These are phyloP conservation scores for Aureobasidium sp. DNA, from an alignment of 2,329 filamentous ascomycete species.

Conservation along the genomic window DNA sequence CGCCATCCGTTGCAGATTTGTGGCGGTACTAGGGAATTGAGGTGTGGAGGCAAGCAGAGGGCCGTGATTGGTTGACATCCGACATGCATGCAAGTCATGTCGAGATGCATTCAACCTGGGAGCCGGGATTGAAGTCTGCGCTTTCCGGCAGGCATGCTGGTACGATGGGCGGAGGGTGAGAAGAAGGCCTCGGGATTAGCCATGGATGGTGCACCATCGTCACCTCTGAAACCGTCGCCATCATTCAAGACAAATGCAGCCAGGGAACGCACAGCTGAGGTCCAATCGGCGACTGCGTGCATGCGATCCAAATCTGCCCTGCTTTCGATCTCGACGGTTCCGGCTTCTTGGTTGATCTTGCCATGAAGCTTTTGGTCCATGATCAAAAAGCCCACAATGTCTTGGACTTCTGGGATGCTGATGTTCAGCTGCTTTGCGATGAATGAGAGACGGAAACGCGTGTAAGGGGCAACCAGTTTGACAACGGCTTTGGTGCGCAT, in stretches of 20 bases:
- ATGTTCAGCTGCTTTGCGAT: slow-evolving; percentile 86
- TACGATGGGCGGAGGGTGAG: slow-evolving; percentile 13
- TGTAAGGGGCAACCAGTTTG: slow-evolving; percentile 91
- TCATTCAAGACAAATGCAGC: slow-evolving; percentile 70
- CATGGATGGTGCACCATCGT: slow-evolving; percentile 29
- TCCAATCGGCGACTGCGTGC: slow-evolving; percentile 66
- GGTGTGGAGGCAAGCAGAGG: slow-evolving; percentile 7
- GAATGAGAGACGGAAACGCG: slow-evolving; percentile 79
- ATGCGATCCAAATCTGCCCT: slow-evolving; percentile 67
- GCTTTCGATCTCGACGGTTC: slow-evolving; percentile 73
- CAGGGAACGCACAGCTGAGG: slow-evolving; percentile 59
- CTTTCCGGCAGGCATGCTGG: slow-evolving; percentile 24
- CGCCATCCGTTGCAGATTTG: slow-evolving; percentile 15
- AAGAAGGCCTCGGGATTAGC: slow-evolving; percentile 15
- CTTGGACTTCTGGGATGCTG: slow-evolving; percentile 76
- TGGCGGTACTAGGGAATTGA: slow-evolving; percentile 7
- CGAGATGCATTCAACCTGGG: slow-evolving; percentile 22
- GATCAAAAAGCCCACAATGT: slow-evolving; percentile 92
- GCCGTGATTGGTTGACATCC: slow-evolving; percentile 15
- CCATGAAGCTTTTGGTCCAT: slow-evolving; percentile 81
- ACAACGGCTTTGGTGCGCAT: slow-evolving; percentile 95
- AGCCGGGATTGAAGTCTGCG: slow-evolving; percentile 24
- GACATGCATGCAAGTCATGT: slow-evolving; percentile 15
- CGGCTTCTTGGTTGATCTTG: slow-evolving; percentile 81
- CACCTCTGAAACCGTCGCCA: slow-evolving; percentile 60